Evolutionary conservation across 2,329 filamentous ascomycete genomes (phyloP).

Genomic region (Nemania sp.): DNA sequence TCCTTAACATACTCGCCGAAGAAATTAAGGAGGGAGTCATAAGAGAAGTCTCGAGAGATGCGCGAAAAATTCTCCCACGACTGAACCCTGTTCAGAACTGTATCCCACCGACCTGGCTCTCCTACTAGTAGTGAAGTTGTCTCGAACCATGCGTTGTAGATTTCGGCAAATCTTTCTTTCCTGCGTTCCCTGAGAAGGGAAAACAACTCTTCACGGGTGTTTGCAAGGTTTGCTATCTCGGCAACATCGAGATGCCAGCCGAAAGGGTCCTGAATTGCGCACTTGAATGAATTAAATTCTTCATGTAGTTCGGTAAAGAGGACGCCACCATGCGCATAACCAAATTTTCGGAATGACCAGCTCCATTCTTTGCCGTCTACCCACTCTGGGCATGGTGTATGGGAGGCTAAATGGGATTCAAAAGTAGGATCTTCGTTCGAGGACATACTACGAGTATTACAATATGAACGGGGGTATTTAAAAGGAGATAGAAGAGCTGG

Average conservation of each 20-base stretch:
- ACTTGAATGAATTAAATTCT: conserved; percentile 15
- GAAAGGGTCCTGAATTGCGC: conserved; percentile 26
- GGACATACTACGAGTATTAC: not conserved
- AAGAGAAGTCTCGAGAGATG: conserved; percentile 23
- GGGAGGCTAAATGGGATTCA: not conserved
- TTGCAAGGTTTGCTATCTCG: conserved; percentile 3
- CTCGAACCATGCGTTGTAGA: not conserved
- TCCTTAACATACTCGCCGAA: conserved; percentile 20
- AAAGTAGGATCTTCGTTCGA: not conserved
- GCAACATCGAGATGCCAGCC: conserved; percentile 26
- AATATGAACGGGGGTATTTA: not conserved
- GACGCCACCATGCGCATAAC: not conserved
- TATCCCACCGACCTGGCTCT: not conserved
- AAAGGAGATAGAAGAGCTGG: not conserved
- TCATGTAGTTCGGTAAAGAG: conserved; percentile 20
- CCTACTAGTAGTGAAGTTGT: not conserved
- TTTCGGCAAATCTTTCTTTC: conserved; percentile 14
- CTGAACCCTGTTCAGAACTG: not conserved
- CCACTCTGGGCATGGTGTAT: not conserved
- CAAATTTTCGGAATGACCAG: conserved; percentile 28
- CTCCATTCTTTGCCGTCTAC: not conserved
- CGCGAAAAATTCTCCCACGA: conserved; percentile 10
- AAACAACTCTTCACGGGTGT: conserved; percentile 1
- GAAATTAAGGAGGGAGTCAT: conserved; percentile 14
- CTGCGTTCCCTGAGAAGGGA: conserved; percentile 14